Conservation (phyloP, 139 green algal species). For the Parachlorella kessleri region DNA sequence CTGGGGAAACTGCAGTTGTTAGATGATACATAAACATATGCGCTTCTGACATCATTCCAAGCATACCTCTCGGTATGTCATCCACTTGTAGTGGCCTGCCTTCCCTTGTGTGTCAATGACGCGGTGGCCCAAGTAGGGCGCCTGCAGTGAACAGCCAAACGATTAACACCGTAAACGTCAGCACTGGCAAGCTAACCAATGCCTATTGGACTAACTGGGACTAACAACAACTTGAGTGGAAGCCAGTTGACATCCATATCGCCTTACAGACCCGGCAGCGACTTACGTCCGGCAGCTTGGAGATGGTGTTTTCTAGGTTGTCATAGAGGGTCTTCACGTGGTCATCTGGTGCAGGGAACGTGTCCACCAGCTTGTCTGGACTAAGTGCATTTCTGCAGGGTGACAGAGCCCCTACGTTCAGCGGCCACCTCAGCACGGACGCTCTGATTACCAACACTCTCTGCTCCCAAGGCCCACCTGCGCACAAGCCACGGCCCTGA, state of each 20-base stretch:
- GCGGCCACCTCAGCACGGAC: neutral
- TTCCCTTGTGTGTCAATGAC: slow-evolving; percentile 30
- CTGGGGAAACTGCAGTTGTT: no score
- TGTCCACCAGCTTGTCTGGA: slow-evolving; percentile 76
- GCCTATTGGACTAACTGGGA: no score
- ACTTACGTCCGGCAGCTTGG: slow-evolving; percentile 69
- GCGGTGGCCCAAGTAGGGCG: slow-evolving; percentile 54
- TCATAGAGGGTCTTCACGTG: slow-evolving; percentile 92
- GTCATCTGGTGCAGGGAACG: slow-evolving; percentile 72
- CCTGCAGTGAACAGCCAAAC: slow-evolving; percentile 14
- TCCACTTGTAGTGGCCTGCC: slow-evolving; percentile 65
- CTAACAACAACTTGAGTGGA: no score
- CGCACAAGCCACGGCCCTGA: slow-evolving; percentile 77
- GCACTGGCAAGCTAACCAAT: no score
- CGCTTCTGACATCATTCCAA: no score
- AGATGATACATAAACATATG: no score
- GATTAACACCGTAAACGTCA: neutral
- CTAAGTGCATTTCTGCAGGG: slow-evolving; percentile 61
- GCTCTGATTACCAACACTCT: neutral
- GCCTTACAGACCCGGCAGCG: no score
- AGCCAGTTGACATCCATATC: no score
- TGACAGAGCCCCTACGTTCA: neutral
- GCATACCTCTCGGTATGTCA: slow-evolving; percentile 56
- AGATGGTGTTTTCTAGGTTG: slow-evolving; percentile 76
- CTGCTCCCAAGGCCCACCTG: slow-evolving; percentile 48